Evolutionary conservation across 2,329 filamentous ascomycete species (phyloP).

Genomic region (Orbilia blumenaviensis): DNA sequence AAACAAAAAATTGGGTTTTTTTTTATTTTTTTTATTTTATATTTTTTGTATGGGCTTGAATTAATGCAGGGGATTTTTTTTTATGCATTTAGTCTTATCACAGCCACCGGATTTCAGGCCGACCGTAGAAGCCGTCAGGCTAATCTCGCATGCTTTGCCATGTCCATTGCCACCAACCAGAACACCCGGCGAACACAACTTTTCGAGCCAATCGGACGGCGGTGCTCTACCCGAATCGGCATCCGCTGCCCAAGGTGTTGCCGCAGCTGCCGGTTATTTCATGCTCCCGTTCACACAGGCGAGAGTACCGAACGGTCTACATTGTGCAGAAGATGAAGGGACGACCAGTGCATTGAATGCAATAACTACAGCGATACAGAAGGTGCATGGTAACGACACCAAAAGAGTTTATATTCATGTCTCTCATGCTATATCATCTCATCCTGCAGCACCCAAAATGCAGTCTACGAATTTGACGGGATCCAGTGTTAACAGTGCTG

Average conservation of each 20-base stretch:
- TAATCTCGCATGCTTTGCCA: conserved; percentile 57
- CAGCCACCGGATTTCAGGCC: conserved; percentile 54
- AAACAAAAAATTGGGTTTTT: not conserved
- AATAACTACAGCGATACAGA: conserved; percentile 56
- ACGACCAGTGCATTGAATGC: conserved; percentile 57
- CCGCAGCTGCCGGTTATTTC: conserved; percentile 57
- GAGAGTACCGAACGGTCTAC: conserved; percentile 49
- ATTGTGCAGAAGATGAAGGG: conserved; percentile 56
- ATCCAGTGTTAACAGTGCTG: conserved; percentile 50
- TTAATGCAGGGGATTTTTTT: not conserved
- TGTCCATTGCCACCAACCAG: conserved; percentile 56
- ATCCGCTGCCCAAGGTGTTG: conserved; percentile 56
- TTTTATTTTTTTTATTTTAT: too few relatives aligned
- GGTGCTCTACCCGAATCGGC: conserved; percentile 56
- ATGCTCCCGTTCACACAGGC: conserved; percentile 55
- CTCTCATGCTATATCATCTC: conserved; percentile 57
- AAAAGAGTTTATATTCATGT: conserved; percentile 57
- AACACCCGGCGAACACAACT: conserved; percentile 47
- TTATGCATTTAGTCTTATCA: conserved; percentile 40
- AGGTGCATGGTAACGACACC: conserved; percentile 54
- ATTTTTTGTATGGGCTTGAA: not conserved
- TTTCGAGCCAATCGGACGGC: conserved; percentile 50
- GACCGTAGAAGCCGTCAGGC: conserved; percentile 56
- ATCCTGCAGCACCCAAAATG: conserved; percentile 55
- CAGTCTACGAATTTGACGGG: conserved; percentile 56